Conservation (phyloP, 1,284 basidiomycete genomes). For the Pyrrhoderma noxium region DNA sequence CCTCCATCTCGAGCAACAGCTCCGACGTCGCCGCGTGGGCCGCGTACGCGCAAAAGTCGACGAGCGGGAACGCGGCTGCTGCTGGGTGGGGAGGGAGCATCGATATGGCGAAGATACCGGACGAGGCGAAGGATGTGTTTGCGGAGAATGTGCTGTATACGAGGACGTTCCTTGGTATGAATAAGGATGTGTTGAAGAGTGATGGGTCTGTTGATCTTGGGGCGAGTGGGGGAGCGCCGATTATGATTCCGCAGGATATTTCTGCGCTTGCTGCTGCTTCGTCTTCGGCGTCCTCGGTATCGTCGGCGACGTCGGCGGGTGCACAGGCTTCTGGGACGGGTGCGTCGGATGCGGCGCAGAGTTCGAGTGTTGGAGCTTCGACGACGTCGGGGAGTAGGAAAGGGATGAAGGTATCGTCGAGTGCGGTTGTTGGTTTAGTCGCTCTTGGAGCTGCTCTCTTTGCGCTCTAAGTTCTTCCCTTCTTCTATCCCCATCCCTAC, state of each 20-base stretch:
- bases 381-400: constrained; percentile 41
- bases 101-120: constrained; percentile 46
- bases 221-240: constrained; percentile 34
- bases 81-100: constrained; percentile 58
- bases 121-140: constrained; percentile 41
- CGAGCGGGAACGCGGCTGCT: constrained; percentile 40
- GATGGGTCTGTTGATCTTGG: constrained; percentile 49
- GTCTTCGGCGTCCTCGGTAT: constrained; percentile 22
- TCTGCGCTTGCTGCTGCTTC: constrained; percentile 29
- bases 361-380: constrained; percentile 41
- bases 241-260: constrained; percentile 55
- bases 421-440: constrained; percentile 40
- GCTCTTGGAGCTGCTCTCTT: constrained; percentile 48
- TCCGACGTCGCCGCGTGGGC: constrained; percentile 50
- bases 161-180: constrained; percentile 53
- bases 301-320: constrained; percentile 25
- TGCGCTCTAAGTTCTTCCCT: constrained; percentile 37
- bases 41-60: constrained; percentile 41
- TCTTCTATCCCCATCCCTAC: background rate
- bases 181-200: constrained; percentile 45
- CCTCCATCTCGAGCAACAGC: constrained; percentile 39
- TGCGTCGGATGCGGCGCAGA: constrained; percentile 33
- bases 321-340: constrained; percentile 24
- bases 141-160: constrained; percentile 57
- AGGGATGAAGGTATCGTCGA: constrained; percentile 38